phyloP scores from a whole-genome alignment of 352 stramenopile genomes.

The Phytopythium cucurbitacearum region DNA sequence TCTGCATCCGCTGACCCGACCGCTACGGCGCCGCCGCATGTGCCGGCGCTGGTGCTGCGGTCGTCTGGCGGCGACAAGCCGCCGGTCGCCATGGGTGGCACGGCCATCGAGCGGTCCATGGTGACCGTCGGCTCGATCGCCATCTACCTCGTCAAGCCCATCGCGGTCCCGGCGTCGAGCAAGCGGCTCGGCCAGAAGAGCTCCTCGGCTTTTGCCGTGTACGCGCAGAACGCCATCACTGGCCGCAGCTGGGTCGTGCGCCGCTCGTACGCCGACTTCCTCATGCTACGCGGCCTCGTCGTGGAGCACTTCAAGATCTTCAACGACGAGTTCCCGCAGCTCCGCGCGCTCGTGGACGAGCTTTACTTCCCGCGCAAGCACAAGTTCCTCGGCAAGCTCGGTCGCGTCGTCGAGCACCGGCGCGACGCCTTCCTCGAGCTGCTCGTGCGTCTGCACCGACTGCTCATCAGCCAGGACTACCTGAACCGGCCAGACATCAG shows the following conservation, averaged over 20 bases:
- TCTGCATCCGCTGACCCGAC: neutral
- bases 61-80: constrained; percentile 23
- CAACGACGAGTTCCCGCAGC: constrained; percentile 40
- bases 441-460: constrained; percentile 48
- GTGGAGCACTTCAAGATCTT: constrained; percentile 53
- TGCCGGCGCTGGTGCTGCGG: constrained; percentile 41
- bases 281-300: constrained; percentile 49
- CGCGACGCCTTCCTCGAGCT: constrained; percentile 66
- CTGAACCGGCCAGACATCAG: constrained; percentile 49
- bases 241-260: constrained; percentile 70
- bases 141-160: constrained; percentile 55
- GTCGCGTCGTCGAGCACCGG: constrained; percentile 54
- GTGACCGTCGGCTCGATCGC: constrained; percentile 49
- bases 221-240: constrained; percentile 71
- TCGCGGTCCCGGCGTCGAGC: constrained; percentile 22
- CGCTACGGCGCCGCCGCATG: constrained; percentile 14
- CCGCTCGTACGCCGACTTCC: constrained; percentile 62
- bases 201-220: constrained; percentile 51
- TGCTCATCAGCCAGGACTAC: constrained; percentile 66
- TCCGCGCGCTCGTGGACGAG: constrained; percentile 34
- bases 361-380: constrained; percentile 72
- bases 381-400: constrained; percentile 48
- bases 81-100: constrained; percentile 53
- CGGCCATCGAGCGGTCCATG: constrained; percentile 62
- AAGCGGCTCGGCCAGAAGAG: constrained; percentile 22